phyloP scores from a whole-genome alignment of 257 asterid species.

The Avicennia marina region DNA sequence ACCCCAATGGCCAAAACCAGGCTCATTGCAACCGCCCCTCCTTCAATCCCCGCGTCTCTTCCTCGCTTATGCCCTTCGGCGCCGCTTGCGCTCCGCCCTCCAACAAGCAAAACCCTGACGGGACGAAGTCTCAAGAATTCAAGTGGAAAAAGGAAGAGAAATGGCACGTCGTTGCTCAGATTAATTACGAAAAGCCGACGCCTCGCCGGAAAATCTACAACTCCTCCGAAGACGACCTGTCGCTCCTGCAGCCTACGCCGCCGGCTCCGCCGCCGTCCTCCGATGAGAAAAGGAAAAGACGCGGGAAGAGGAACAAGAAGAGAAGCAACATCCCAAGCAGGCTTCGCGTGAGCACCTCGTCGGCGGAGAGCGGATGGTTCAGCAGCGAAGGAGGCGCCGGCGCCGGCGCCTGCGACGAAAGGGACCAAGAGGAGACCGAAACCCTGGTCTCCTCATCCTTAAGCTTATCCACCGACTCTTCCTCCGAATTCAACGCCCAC shows the following conservation, averaged over 20 bases:
- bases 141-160: constrained; percentile 48
- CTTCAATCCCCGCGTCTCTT: constrained; percentile 21
- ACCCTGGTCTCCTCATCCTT: constrained; percentile 15
- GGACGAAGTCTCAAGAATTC: constrained; percentile 17
- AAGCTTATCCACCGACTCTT: constrained; percentile 13
- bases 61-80: too few relatives aligned
- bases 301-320: constrained; percentile 24
- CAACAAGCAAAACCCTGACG: too few relatives aligned
- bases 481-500: not conserved
- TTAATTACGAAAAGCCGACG: constrained; percentile 15
- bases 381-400: constrained; percentile 23
- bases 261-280: constrained; percentile 20
- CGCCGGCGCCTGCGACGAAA: not conserved
- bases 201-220: constrained; percentile 34
- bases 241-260: constrained; percentile 9
- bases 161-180: constrained; percentile 55
- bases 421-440: constrained; percentile 17
- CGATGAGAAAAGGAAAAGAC: constrained; percentile 25
- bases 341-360: constrained; percentile 39
- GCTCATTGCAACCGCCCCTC: constrained; percentile 18
- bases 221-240: too few relatives aligned
- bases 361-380: constrained; percentile 49
- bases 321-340: constrained; percentile 15
- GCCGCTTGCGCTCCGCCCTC: too few relatives aligned
- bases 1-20: constrained; percentile 6